Base-by-base conservation (phyloP, 2,329 filamentous ascomycete genomes). In the Neurospora sp. region DNA sequence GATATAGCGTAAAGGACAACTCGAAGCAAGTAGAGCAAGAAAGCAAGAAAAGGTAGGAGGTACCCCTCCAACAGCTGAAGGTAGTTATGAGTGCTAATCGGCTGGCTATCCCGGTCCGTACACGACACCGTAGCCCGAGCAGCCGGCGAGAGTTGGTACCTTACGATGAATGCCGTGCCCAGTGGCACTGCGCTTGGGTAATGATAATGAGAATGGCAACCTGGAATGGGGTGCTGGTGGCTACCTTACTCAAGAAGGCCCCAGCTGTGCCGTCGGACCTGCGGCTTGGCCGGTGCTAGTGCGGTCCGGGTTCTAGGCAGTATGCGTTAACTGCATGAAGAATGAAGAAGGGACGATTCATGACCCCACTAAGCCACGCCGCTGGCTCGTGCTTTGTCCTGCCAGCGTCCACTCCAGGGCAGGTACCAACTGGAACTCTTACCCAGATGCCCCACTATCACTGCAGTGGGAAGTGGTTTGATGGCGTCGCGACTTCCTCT, bases 11-110 rank as follows among this genome's bases (percentile, higher is more conserved):
- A 10, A 62, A 33, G 52, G 23, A 75, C 74, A 33, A 33, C 28
- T 33, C 6, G 28, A 69, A 73, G 74, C 71, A 67, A 70, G 38
- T 71, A 75, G 71, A 74, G 74, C 72, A 71, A 67, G 38, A 15
- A 62, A 62, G 52, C 23, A 62, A 62, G 23, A 62, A 28, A 62
- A 17, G 52, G 52, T 33, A 33, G 4, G 52, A 62, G 52, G 52
- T 62, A 33, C 52, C 52, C 52, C 52, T 62, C 52, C 23, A 62
- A 62, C 52, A 62, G 52, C 52, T 33, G 52, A 62, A 62, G 52
- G 13, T 62, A 33, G 28, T 33, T 33, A 33, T 33, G 43, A 52
- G 23, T 62, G 28, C 52, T 33, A 62, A 33, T 62, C 52, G 52
- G 23, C 28, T 62, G 52, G 52, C 7, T 62, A 62, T 62, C 52